Evolutionary conservation across 1,284 basidiomycete species (phyloP).

Genomic region (Trametes hirsuta): DNA sequence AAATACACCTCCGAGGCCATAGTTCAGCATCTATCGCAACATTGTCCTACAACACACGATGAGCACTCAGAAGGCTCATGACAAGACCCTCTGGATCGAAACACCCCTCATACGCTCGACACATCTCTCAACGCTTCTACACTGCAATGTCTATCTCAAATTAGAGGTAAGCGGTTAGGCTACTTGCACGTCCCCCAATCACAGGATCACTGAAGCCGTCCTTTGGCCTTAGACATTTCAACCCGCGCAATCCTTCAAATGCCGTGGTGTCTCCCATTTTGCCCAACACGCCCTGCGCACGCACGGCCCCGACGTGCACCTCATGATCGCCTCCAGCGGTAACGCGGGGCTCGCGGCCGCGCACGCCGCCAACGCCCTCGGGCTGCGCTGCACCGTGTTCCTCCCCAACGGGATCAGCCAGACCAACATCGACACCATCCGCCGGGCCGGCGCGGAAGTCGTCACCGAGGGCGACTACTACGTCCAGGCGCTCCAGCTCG

Average conservation of each 20-base stretch:
- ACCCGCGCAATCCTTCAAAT: slow-evolving; percentile 76
- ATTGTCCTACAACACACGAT: background rate
- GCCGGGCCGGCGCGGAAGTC: slow-evolving; percentile 56
- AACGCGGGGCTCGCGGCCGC: slow-evolving; percentile 76
- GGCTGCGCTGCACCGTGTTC: slow-evolving; percentile 66
- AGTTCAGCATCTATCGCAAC: too few relatives aligned
- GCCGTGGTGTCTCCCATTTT: slow-evolving; percentile 70
- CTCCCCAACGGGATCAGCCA: slow-evolving; percentile 56
- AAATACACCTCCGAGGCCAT: too few relatives aligned
- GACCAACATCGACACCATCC: slow-evolving; percentile 52
- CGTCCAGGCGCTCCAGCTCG: slow-evolving; percentile 56
- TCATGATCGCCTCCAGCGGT: slow-evolving; percentile 71
- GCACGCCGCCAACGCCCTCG: slow-evolving; percentile 57
- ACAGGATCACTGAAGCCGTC: background rate
- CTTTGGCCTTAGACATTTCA: slow-evolving; percentile 63
- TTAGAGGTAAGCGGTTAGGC: slow-evolving; percentile 53
- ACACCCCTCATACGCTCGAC: slow-evolving; percentile 65
- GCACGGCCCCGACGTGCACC: slow-evolving; percentile 56
- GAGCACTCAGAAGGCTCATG: slow-evolving; percentile 1
- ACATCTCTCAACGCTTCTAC: slow-evolving; percentile 54
- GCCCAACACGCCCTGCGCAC: slow-evolving; percentile 52
- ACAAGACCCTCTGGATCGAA: slow-evolving; percentile 50
- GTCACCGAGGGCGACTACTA: slow-evolving; percentile 59
- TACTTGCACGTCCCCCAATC: background rate
- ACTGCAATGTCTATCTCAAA: slow-evolving; percentile 63